Conservation (phyloP, 78 protist genomes). For the Tieghemostelium lacteum region DNA sequence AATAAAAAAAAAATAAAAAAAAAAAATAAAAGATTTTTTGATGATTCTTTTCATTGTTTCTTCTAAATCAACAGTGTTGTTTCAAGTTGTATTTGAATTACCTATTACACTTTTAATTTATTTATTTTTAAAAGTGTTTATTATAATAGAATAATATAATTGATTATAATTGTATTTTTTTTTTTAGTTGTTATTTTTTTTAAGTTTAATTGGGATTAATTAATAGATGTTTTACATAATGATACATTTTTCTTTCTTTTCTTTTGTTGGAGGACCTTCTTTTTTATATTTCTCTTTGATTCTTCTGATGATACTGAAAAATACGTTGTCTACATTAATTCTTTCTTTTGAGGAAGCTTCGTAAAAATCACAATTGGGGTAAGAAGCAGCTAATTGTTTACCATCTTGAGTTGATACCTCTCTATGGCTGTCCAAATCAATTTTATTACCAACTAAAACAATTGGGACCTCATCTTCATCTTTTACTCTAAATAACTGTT, state of each 20-base stretch:
- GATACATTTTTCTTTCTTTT: slow-evolving; percentile 75
- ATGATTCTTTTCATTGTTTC: too few species aligned
- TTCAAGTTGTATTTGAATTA: too few species aligned
- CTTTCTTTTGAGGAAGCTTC: slow-evolving; percentile 76
- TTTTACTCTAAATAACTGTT: slow-evolving; percentile 77
- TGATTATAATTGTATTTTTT: too few species aligned
- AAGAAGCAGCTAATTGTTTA: slow-evolving; percentile 24
- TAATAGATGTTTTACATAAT: slow-evolving; percentile 58
- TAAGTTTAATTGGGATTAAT: too few species aligned
- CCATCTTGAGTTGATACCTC: slow-evolving; percentile 65
- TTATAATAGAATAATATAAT: too few species aligned
- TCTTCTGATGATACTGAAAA: slow-evolving; percentile 63
- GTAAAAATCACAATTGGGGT: slow-evolving; percentile 77
- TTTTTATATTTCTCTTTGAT: slow-evolving; percentile 71
- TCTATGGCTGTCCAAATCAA: slow-evolving; percentile 67
- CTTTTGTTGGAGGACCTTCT: slow-evolving; percentile 70
- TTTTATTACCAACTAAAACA: slow-evolving; percentile 73
- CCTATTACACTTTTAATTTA: too few species aligned
- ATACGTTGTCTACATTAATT: slow-evolving; percentile 75
- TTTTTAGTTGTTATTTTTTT: too few species aligned
- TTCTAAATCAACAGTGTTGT: too few species aligned
- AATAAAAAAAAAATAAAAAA: too few species aligned
- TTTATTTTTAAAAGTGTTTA: too few species aligned
- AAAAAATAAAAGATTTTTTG: too few species aligned
- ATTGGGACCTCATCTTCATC: slow-evolving; percentile 80